A percentile compares a stretch with the other conserved stretches of the same genome.
Conservation (phyloP, 2,329 filamentous ascomycete species). For the Arthrinium puccinioides region DNA sequence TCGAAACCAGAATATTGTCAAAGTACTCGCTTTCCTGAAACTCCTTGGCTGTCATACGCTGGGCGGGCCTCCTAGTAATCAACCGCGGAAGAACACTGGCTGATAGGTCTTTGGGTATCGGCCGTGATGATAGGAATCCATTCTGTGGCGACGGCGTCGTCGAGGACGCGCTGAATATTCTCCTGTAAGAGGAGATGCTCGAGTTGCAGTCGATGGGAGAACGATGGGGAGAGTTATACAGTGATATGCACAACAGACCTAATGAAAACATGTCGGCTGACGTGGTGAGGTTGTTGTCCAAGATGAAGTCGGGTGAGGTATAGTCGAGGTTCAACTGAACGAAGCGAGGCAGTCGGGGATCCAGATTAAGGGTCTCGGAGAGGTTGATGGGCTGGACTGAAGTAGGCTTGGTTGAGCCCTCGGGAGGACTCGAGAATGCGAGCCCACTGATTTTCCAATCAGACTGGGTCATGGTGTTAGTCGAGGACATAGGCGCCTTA, state of each 20-base stretch:
- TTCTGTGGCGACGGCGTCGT: conserved; percentile 73
- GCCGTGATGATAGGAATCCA: conserved; percentile 73
- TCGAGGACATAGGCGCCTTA: background rate
- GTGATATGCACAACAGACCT: conserved; percentile 76
- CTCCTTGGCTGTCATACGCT: conserved; percentile 78
- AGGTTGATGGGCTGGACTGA: conserved; percentile 75
- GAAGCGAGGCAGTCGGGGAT: conserved; percentile 70
- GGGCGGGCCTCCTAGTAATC: conserved; percentile 79
- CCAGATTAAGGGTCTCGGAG: conserved; percentile 76
- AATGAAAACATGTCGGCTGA: conserved; percentile 91
- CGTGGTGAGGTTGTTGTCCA: conserved; percentile 80
- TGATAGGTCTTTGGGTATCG: conserved; percentile 72
- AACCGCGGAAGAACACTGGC: conserved; percentile 73
- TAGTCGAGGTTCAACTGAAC: conserved; percentile 92
- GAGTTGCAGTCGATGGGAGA: conserved; percentile 80
- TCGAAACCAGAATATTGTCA: conserved; percentile 92
- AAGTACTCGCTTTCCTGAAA: conserved; percentile 97
- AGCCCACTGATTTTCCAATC: conserved; percentile 99
- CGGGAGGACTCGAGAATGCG: conserved; percentile 76
- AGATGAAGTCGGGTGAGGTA: conserved; percentile 86
- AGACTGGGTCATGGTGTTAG: conserved; percentile 59
- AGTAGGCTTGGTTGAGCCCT: conserved; percentile 65
- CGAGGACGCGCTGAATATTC: conserved; percentile 71
- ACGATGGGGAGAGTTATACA: conserved; percentile 90
- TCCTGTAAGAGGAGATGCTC: conserved; percentile 78